Percentiles rank a stretch among this genome's conserved stretches.
These are phyloP conservation scores for Biscogniauxia mediterranea DNA, from an alignment of 2,329 filamentous ascomycete species.

Conservation along the genomic window DNA sequence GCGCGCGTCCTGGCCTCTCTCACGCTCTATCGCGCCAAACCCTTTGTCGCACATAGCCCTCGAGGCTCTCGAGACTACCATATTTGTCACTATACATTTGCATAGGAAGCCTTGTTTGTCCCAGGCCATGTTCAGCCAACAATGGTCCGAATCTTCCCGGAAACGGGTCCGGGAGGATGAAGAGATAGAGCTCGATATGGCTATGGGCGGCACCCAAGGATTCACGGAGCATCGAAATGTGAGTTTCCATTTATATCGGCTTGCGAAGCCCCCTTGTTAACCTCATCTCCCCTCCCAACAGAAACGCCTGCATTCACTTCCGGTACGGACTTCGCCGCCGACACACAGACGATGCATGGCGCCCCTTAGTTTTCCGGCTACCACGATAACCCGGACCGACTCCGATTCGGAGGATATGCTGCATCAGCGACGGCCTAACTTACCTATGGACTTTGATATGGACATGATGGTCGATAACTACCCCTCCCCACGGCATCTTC, in stretches of 20 bases:
- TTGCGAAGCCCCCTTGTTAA: slow-evolving; percentile 8
- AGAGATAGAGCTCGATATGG: slow-evolving; percentile 14
- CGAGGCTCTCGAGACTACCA: not conserved
- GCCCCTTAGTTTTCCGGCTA: slow-evolving; percentile 29
- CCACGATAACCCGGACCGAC: slow-evolving; percentile 40
- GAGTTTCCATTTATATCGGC: slow-evolving; percentile 15
- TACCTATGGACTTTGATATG: slow-evolving; percentile 40
- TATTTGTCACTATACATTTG: slow-evolving; percentile 12
- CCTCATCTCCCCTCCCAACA: slow-evolving; percentile 26
- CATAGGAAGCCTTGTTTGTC: slow-evolving; percentile 3
- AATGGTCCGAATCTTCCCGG: slow-evolving; percentile 22
- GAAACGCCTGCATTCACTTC: slow-evolving; percentile 56
- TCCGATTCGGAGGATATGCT: slow-evolving; percentile 39
- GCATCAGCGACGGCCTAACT: slow-evolving; percentile 23
- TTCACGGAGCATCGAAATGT: slow-evolving; percentile 36
- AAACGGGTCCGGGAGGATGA: slow-evolving; percentile 33
- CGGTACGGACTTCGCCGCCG: slow-evolving; percentile 48
- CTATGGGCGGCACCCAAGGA: slow-evolving; percentile 21
- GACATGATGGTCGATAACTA: slow-evolving; percentile 49
- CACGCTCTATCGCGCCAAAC: not conserved
- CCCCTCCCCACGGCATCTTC: slow-evolving; percentile 25
- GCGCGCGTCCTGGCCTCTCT: slow-evolving; percentile 2
- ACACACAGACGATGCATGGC: slow-evolving; percentile 36
- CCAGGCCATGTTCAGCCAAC: slow-evolving; percentile 20
- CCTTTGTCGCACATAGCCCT: slow-evolving; percentile 2